Evolutionary conservation across 768 basidiomycete species (phyloP).

Genomic region (Boletus subparvulus): DNA sequence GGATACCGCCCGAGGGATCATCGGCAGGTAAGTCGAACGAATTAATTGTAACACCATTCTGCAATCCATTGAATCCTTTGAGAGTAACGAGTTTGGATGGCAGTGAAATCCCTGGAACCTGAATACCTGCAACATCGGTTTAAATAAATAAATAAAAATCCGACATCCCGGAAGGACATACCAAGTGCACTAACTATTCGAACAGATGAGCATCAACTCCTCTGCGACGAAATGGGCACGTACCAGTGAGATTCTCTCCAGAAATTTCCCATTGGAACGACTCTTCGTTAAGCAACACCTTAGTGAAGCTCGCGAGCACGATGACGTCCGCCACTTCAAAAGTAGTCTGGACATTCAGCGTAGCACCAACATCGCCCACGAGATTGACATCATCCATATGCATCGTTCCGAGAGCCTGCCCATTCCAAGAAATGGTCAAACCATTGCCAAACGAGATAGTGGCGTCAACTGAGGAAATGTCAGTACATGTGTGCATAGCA

Average conservation of each 20-base stretch:
- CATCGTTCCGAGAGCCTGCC: conserved; percentile 55
- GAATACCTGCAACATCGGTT: conserved; percentile 44
- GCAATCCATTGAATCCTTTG: conserved; percentile 69
- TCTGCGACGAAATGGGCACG: conserved; percentile 7
- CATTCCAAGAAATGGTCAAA: conserved; percentile 59
- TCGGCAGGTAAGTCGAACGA: conserved; percentile 69
- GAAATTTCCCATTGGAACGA: conserved; percentile 71
- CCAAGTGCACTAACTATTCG: conserved; percentile 57
- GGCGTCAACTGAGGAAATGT: conserved; percentile 53
- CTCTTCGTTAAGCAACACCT: conserved; percentile 60
- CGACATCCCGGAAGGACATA: conserved; percentile 21
- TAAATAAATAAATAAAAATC: not conserved
- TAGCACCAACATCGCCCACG: conserved; percentile 62
- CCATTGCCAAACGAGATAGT: conserved; percentile 64
- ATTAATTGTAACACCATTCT: conserved; percentile 59
- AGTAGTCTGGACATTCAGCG: conserved; percentile 49
- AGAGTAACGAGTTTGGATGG: conserved; percentile 58
- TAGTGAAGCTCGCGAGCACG: conserved; percentile 63
- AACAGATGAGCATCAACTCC: conserved; percentile 5
- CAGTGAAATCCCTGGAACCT: conserved; percentile 54
- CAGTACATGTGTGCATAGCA: conserved; percentile 1
- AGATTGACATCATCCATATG: conserved; percentile 59
- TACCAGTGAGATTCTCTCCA: conserved; percentile 61
- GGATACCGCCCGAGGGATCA: conserved; percentile 71
- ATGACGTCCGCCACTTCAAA: conserved; percentile 60